These are phyloP conservation scores for Leccinum barrowsii DNA, from an alignment of 768 basidiomycete species.

Conservation along the genomic window DNA sequence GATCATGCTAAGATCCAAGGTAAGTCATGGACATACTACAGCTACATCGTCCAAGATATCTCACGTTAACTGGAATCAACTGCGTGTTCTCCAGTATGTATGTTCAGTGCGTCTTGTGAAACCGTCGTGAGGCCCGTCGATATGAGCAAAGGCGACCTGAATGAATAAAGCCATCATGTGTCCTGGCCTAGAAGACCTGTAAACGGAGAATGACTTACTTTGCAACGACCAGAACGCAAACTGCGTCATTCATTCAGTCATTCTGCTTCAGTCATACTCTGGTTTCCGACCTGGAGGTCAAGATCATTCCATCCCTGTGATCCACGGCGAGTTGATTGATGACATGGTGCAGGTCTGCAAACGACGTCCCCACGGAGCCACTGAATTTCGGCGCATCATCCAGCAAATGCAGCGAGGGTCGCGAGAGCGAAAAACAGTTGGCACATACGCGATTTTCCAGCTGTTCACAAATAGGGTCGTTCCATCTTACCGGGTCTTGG, in stretches of 20 bases:
- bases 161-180: not conserved
- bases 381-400: not conserved
- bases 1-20: too few species aligned
- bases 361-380: conserved; percentile 9
- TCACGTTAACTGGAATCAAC: conserved; percentile 10
- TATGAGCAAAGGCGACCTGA: conserved; percentile 15
- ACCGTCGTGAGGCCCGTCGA: conserved; percentile 10
- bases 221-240: conserved; percentile 14
- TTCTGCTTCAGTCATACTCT: conserved; percentile 32
- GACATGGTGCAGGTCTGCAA: conserved; percentile 8
- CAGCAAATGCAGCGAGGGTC: not conserved
- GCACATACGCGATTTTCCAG: conserved; percentile 48
- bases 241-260: conserved; percentile 7
- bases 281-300: conserved; percentile 53
- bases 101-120: not conserved
- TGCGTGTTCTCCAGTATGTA: conserved; percentile 4
- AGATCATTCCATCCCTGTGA: conserved; percentile 49
- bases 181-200: not conserved
- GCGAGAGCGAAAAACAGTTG: not conserved
- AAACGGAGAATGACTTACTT: conserved; percentile 7
- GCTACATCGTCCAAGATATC: not conserved
- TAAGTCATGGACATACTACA: not conserved
- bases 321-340: conserved; percentile 33
- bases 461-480: conserved; percentile 43
- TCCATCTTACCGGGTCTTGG: conserved; percentile 50